Percentiles rank a stretch among this genome's conserved stretches.
These are phyloP conservation scores for Aspergillus saccharolyticus DNA, from an alignment of 495 filamentous ascomycete species.

Conservation along the genomic window DNA sequence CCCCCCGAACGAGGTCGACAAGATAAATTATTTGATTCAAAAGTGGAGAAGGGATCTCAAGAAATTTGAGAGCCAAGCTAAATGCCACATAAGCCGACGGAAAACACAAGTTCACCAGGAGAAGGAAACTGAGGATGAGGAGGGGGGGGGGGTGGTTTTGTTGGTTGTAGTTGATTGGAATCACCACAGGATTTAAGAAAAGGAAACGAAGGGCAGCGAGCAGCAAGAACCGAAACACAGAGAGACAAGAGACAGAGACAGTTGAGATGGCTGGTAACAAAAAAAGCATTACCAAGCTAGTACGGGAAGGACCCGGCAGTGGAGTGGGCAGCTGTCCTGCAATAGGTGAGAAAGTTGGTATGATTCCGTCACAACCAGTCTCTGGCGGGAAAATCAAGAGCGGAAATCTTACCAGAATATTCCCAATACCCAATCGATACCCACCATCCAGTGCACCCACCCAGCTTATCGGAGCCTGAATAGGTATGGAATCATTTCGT, in stretches of 20 bases:
- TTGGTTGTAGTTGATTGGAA: not conserved
- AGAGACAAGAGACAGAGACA: not conserved
- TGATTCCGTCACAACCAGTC: not conserved
- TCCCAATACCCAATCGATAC: not conserved
- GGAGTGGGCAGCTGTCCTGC: not conserved
- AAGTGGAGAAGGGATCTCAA: not conserved
- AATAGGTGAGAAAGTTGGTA: not conserved
- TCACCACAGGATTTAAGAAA: conserved; percentile 3
- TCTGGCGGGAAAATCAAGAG: conserved; percentile 1
- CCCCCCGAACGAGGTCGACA: conserved; percentile 26
- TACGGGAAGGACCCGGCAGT: not conserved
- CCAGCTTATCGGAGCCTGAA: not conserved
- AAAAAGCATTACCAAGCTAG: not conserved
- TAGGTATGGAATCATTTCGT: too few relatives aligned
- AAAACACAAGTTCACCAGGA: conserved; percentile 3
- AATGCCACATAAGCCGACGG: not conserved
- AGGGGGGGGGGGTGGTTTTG: not conserved
- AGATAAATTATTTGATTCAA: not conserved
- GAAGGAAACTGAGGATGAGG: conserved; percentile 11
- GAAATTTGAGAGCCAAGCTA: not conserved
- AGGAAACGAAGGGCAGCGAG: not conserved
- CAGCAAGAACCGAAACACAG: not conserved
- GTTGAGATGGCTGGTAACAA: not conserved
- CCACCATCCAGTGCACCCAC: not conserved
- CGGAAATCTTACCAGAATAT: not conserved